Evolutionary conservation across 2,329 filamentous ascomycete species (phyloP), one percentile per base, ranked within the genome.

Genomic region (Trichoderma breve): DNA sequence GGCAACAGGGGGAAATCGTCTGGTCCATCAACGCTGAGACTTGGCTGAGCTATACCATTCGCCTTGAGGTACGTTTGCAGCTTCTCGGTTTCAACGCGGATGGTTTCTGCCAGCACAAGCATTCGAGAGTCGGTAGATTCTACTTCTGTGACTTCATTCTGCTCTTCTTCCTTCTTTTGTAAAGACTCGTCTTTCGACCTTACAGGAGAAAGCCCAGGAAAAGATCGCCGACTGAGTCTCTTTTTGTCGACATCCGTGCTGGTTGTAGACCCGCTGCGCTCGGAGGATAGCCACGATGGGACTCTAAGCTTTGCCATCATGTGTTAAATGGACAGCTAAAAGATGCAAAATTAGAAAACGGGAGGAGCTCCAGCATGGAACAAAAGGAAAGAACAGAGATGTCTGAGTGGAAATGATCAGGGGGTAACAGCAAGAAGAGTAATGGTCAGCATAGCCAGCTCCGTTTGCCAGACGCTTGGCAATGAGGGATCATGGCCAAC

Each of bases 1-100:
- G 85, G 85, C 21, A 88, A 77, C 28, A 78, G 80, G 1, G 86
- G 85, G 66, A 87, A 87, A 66, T 86, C 84, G 4, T 76, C 74
- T 0, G 84, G 83, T 0, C 82, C 80, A 71, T 85, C 80, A 9
- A 80, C 81, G 11, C 83, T 84, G 71, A 88, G 87, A 7, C 81
- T 81, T 9, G 86, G 84, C 65, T 83, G 76, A 0, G 80, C 80
- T 3, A 84, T 76, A 7, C 80, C 80, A 64, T 83, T 84, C 5
- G 81, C 79, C 63, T 79, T 82, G 73, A 88, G 76, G 75, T 86
- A 87, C 3, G 76, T 77, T 71, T 88, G 84, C 21, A 88, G 77
- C 75, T 83, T 87, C 73, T 84, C 83, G 0, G 86, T 85, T 73
- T 88, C 86, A 55, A 76, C 74, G 43, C 81, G 80, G 70, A 88